Conservation (phyloP, 1,139 yeast genomes). For the Candida albicans region DNA sequence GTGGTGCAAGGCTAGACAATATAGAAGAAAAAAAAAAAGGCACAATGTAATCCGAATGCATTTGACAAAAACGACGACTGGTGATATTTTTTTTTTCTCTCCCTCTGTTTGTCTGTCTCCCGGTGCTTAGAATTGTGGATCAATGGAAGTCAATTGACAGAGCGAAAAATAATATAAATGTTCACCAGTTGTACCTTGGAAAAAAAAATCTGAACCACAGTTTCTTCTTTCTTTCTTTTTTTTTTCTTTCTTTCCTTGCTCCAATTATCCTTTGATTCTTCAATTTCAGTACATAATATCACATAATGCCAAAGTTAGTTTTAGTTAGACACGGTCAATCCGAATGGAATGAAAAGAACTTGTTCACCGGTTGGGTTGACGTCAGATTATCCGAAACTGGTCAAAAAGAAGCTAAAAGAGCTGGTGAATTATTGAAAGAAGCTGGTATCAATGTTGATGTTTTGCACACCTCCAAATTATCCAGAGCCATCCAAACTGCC, state of each 20-base stretch:
- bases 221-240: background rate
- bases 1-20: background rate
- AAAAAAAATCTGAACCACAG: background rate
- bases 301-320: slow-evolving; percentile 62
- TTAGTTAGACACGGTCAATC: slow-evolving; percentile 98
- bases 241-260: background rate
- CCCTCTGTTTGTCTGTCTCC: background rate
- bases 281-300: background rate
- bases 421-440: slow-evolving; percentile 90
- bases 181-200: background rate
- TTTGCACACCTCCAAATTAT: slow-evolving; percentile 85
- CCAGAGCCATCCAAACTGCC: slow-evolving; percentile 98
- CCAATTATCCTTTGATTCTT: background rate
- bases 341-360: slow-evolving; percentile 97
- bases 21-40: slow-evolving; percentile 5
- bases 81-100: slow-evolving; percentile 1
- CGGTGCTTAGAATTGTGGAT: slow-evolving; percentile 1
- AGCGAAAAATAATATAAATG: background rate
- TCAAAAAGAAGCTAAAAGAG: slow-evolving; percentile 86
- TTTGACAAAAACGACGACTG: slow-evolving; percentile 1
- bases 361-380: slow-evolving; percentile 99
- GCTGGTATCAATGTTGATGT: slow-evolving; percentile 84
- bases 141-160: background rate
- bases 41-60: slow-evolving; percentile 4
- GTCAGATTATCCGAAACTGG: slow-evolving; percentile 84